Conservation (phyloP, 2,329 filamentous ascomycete genomes). For the Uncinocarpus reesii region DNA sequence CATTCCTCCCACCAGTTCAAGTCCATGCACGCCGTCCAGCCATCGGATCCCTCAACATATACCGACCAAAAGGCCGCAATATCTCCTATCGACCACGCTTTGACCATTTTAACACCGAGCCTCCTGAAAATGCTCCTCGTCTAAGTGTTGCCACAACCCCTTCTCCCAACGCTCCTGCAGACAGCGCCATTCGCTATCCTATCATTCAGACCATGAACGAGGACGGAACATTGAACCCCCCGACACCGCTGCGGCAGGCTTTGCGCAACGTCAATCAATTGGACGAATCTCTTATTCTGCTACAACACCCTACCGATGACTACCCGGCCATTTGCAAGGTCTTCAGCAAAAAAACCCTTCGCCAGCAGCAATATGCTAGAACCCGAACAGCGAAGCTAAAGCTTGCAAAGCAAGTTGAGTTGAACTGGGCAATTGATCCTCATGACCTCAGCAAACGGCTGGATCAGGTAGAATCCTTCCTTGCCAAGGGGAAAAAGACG, state of each 20-base stretch:
- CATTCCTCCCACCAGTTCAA: slow-evolving; percentile 6
- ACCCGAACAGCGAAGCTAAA: neutral
- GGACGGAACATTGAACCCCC: slow-evolving; percentile 25
- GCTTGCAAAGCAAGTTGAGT: slow-evolving; percentile 62
- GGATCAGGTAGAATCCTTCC: slow-evolving; percentile 55
- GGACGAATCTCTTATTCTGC: slow-evolving; percentile 44
- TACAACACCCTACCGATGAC: slow-evolving; percentile 29
- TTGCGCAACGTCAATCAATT: slow-evolving; percentile 41
- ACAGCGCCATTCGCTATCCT: slow-evolving; percentile 28
- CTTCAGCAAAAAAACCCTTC: slow-evolving; percentile 46
- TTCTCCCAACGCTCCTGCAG: slow-evolving; percentile 17
- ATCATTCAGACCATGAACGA: slow-evolving; percentile 30
- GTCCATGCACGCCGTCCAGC: neutral
- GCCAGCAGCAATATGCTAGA: slow-evolving; percentile 21
- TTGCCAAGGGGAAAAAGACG: slow-evolving; percentile 64
- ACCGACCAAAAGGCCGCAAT: neutral
- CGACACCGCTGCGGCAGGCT: slow-evolving; percentile 22
- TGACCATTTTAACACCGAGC: neutral
- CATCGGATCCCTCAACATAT: neutral
- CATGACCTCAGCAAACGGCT: slow-evolving; percentile 67
- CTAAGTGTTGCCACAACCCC: neutral
- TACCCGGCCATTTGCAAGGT: slow-evolving; percentile 59
- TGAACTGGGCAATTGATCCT: slow-evolving; percentile 75
- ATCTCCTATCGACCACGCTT: neutral
- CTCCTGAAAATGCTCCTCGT: too few species aligned